A percentile compares a stretch with the other conserved stretches of the same genome.
Evolutionary conservation across 257 asterid species (phyloP).

Genomic region (Capsicum baccatum): DNA sequence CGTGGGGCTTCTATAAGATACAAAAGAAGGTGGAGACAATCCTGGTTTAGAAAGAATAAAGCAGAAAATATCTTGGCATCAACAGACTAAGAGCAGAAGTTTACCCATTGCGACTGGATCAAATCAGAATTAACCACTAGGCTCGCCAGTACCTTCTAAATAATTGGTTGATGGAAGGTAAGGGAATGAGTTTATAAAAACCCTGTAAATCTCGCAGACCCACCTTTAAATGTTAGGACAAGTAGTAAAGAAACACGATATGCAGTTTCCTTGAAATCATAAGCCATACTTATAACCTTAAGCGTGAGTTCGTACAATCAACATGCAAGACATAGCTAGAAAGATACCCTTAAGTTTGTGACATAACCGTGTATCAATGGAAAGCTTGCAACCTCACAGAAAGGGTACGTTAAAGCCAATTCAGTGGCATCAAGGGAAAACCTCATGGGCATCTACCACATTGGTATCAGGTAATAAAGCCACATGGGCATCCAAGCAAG

Average conservation of each 20-base stretch:
- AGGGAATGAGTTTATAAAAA: background rate
- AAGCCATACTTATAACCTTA: background rate
- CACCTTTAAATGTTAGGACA: background rate
- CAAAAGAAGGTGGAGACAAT: too few species aligned
- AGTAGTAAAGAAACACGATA: background rate
- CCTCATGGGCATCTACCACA: background rate
- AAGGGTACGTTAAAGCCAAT: background rate
- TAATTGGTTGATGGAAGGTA: background rate
- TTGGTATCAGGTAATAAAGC: background rate
- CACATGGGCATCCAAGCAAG: background rate
- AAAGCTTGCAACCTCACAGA: background rate
- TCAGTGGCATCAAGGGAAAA: background rate
- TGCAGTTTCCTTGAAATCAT: background rate
- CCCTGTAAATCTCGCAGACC: background rate
- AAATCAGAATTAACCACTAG: background rate
- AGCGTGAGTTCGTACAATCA: too few species aligned
- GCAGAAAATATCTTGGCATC: too few species aligned
- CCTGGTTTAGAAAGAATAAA: too few species aligned
- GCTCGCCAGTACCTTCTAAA: background rate
- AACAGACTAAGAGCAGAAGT: background rate
- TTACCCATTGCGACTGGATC: background rate
- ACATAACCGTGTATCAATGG: background rate
- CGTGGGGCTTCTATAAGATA: too few species aligned
- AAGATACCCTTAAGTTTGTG: background rate
- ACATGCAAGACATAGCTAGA: background rate